Evolutionary conservation across 2,329 filamentous ascomycete genomes (phyloP).

Genomic region (Hymenoscyphus repandus): DNA sequence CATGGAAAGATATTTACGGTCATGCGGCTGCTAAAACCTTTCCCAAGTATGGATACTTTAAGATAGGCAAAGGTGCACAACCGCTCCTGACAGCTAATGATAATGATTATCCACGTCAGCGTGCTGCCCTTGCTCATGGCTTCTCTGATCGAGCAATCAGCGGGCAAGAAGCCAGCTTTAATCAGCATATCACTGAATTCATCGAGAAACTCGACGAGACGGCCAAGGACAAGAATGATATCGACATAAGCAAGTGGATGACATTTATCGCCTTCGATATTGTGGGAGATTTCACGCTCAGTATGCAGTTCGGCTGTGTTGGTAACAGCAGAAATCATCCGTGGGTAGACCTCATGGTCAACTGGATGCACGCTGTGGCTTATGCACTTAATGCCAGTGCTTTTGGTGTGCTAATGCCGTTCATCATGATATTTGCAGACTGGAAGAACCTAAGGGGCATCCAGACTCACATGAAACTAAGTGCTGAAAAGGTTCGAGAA

Average conservation of each 20-base stretch:
- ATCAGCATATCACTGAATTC: slow-evolving; percentile 35
- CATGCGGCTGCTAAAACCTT: neutral
- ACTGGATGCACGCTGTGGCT: neutral
- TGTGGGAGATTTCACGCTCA: neutral
- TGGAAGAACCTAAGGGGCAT: neutral
- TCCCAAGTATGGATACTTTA: neutral
- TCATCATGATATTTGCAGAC: neutral
- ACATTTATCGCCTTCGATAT: slow-evolving; percentile 1
- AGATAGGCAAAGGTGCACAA: neutral
- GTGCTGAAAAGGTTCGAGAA: slow-evolving; percentile 1
- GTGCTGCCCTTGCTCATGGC: slow-evolving; percentile 14
- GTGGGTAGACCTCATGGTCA: slow-evolving; percentile 19
- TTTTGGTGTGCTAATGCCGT: slow-evolving; percentile 19
- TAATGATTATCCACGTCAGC: slow-evolving; percentile 3
- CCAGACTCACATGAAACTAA: neutral
- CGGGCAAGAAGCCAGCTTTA: slow-evolving; percentile 34
- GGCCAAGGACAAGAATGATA: neutral
- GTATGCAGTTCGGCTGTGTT: slow-evolving; percentile 27
- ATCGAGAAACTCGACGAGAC: slow-evolving; percentile 18
- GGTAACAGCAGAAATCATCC: slow-evolving; percentile 21
- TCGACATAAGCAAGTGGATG: neutral
- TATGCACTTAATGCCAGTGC: slow-evolving; percentile 17
- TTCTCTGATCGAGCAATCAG: slow-evolving; percentile 30
- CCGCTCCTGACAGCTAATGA: slow-evolving; percentile 6
- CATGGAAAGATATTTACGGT: slow-evolving; percentile 25